Base-by-base conservation (phyloP, 2,329 filamentous ascomycete genomes). In the Septoria petroselini region DNA sequence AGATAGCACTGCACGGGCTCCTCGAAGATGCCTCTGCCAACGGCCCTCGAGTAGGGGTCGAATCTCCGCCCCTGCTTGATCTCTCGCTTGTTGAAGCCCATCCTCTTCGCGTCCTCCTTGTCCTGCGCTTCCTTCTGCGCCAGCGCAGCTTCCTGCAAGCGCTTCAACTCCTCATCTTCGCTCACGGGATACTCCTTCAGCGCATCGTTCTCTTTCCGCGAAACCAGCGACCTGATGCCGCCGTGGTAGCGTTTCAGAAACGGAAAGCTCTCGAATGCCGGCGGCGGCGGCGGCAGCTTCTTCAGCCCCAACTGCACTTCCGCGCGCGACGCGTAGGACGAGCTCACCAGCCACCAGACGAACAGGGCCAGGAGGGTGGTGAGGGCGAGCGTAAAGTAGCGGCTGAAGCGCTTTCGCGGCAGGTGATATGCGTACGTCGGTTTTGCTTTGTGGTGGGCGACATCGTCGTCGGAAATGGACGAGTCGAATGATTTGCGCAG, bases 231-330 rank as follows among this genome's bases (percentile, higher is more conserved):
- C 57, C 84, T 78, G 52, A 98, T 78, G 1, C 93, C 93, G 11
- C 90, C 91, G 67, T 96, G 93, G 67, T 96, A 98, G 55, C 91
- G 80, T 53, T 84, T 85, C 54, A 98, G 70, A 63, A 95, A 94
- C 0, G 83, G 82, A 65, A 95, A 97, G 7, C 79, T 80, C 66
- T 95, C 88, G 90, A 91, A 97, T n/a, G 80, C 70, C 0, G 83
- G 81, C 9, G 88, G 86, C 15, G 82, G 80, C 0, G 81, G 76
- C 57, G 82, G n/a, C n/a, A n/a, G 82, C 25, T 63, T 61, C 29
- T 60, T 57, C 44, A 62, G 21, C 12, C 80, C 78, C 21, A 85
- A 65, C 50, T 79, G 77, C 43, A 78, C 68, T 54, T 79, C 73
- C 17, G 85, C 72, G 53, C 75, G 77, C 35, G 62, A 64, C 3